Percentiles rank a stretch among this genome's conserved stretches.
Evolutionary conservation across 306 rosid species (phyloP).

Genomic region (Dicorynia guianensis): DNA sequence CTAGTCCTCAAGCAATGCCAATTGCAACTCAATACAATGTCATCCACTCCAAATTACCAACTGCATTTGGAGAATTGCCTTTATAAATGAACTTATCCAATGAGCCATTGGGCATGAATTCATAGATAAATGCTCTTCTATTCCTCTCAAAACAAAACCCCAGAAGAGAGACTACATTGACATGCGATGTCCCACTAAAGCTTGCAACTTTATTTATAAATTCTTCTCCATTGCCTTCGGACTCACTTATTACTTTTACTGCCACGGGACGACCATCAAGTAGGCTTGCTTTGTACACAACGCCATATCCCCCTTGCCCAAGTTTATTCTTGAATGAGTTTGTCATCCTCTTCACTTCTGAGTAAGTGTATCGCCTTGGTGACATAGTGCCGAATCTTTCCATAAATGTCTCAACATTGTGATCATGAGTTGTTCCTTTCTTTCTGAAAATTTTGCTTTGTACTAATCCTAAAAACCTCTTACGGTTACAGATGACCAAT

Average conservation of each 20-base stretch:
- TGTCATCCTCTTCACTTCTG: constrained; percentile 42
- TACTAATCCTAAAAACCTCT: background rate
- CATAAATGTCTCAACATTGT: constrained; percentile 13
- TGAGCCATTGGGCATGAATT: constrained; percentile 53
- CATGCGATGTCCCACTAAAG: constrained; percentile 51
- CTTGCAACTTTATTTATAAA: constrained; percentile 56
- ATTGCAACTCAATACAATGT: constrained; percentile 28
- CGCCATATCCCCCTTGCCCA: constrained; percentile 59
- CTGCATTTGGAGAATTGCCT: background rate
- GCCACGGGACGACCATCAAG: constrained; percentile 47
- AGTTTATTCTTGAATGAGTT: constrained; percentile 36
- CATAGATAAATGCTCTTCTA: constrained; percentile 55
- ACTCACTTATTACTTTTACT: constrained; percentile 41
- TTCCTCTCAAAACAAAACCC: constrained; percentile 47
- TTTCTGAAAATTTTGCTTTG: background rate
- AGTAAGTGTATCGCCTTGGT: constrained; percentile 40
- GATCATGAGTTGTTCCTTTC: background rate
- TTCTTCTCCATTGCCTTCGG: constrained; percentile 49
- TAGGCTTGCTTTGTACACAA: constrained; percentile 47
- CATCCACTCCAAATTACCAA: constrained; percentile 37
- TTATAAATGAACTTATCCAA: constrained; percentile 46
- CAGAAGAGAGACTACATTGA: constrained; percentile 47
- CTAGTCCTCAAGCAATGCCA: constrained; percentile 54
- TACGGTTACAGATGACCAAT: background rate
- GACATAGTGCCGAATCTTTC: background rate